Percentiles rank a stretch among this genome's conserved stretches.
phyloP scores from a whole-genome alignment of 306 rosid genomes.

The Vigna angularis region DNA sequence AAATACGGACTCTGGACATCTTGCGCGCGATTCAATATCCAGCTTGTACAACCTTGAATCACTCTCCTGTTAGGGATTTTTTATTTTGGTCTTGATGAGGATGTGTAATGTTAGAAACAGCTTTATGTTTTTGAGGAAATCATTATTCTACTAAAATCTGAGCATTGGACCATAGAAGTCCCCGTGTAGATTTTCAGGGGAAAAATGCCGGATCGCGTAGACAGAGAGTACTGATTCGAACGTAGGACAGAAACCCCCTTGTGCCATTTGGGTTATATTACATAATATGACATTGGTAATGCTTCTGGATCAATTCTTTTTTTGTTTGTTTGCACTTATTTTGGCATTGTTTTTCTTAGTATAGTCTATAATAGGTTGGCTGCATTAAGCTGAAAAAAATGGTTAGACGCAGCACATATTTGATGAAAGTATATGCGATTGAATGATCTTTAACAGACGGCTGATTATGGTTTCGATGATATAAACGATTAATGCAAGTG shows the following conservation, averaged over 20 bases:
- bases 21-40: constrained; percentile 32
- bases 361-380: too few species aligned
- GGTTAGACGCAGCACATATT: too few species aligned
- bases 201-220: constrained; percentile 29
- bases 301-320: neutral
- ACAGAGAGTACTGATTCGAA: constrained; percentile 35
- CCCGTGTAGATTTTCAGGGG: constrained; percentile 43
- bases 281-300: constrained; percentile 22
- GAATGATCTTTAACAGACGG: too few species aligned
- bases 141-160: constrained; percentile 37
- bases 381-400: too few species aligned
- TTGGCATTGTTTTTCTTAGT: too few species aligned
- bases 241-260: constrained; percentile 24
- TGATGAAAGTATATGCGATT: too few species aligned
- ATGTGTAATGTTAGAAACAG: constrained; percentile 35
- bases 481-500: too few species aligned
- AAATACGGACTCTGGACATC: constrained; percentile 34
- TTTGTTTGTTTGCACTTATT: neutral
- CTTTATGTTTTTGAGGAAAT: constrained; percentile 37
- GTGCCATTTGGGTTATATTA: constrained; percentile 13
- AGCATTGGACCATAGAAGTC: constrained; percentile 37
- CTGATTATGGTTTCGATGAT: too few species aligned
- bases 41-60: constrained; percentile 47
- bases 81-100: constrained; percentile 41
- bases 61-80: constrained; percentile 34